phyloP scores from a whole-genome alignment of 2,329 filamentous ascomycete species.

The Didymella pinodella region DNA sequence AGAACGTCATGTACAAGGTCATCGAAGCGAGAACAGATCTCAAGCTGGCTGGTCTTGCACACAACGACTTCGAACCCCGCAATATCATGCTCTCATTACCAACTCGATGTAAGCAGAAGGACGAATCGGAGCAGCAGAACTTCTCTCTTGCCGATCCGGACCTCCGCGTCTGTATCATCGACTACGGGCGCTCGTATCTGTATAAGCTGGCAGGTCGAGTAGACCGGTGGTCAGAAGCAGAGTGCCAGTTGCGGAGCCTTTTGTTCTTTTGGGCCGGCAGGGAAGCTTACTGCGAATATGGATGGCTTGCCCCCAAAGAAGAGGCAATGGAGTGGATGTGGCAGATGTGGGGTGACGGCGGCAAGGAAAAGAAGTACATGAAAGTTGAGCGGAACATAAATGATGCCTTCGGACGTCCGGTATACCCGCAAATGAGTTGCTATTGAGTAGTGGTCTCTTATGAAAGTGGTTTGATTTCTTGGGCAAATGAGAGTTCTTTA shows the following conservation, averaged over 20 bases:
- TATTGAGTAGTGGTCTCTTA: too few species aligned
- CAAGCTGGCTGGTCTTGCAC: not conserved
- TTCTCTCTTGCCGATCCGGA: not conserved
- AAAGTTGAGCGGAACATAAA: not conserved
- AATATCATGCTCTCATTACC: not conserved
- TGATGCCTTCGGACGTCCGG: too few species aligned
- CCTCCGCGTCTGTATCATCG: conserved; percentile 1
- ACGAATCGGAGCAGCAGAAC: too few species aligned
- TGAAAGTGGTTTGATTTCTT: too few species aligned
- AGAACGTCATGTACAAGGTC: not conserved
- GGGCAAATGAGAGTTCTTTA: too few species aligned
- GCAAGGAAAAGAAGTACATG: not conserved
- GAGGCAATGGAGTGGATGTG: conserved; percentile 6
- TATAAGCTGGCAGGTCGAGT: too few species aligned
- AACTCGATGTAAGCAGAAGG: not conserved
- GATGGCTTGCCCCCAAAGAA: not conserved
- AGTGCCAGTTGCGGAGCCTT: not conserved
- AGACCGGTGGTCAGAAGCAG: too few species aligned
- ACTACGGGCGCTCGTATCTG: not conserved
- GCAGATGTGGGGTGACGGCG: not conserved
- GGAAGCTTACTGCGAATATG: not conserved
- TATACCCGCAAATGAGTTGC: too few species aligned
- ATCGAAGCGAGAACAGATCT: not conserved
- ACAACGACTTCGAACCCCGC: not conserved
- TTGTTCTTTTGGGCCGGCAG: not conserved